phyloP scores from a whole-genome alignment of 2,329 filamentous ascomycete species.

The Cyphellophora europaea region DNA sequence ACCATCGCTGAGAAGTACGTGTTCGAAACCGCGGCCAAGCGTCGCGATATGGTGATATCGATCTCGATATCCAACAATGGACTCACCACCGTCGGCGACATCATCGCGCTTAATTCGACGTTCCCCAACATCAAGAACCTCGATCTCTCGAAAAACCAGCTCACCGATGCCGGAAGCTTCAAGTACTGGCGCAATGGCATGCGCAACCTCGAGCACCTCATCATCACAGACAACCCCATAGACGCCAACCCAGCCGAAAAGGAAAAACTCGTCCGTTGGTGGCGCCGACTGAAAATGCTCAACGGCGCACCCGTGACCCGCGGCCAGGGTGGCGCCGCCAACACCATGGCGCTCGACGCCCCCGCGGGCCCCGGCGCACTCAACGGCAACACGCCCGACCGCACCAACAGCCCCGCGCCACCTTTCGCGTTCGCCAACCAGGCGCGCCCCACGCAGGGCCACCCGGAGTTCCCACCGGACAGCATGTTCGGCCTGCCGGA shows the following conservation, averaged over 20 bases:
- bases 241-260: constrained; percentile 53
- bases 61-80: constrained; percentile 75
- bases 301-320: constrained; percentile 59
- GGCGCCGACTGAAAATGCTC: constrained; percentile 67
- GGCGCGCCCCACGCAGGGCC: constrained; percentile 8
- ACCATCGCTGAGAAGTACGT: constrained; percentile 63
- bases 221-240: constrained; percentile 69
- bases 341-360: constrained; percentile 1
- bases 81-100: constrained; percentile 60
- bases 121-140: constrained; percentile 83
- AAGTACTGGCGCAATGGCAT: constrained; percentile 73
- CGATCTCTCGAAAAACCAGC: constrained; percentile 75
- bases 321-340: constrained; percentile 21
- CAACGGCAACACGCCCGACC: constrained; percentile 52
- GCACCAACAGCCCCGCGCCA: constrained; percentile 51
- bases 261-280: constrained; percentile 67
- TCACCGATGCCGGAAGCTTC: constrained; percentile 59
- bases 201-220: constrained; percentile 66
- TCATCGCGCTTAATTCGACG: constrained; percentile 66
- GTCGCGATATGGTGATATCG: constrained; percentile 69
- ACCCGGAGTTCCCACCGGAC: constrained; percentile 17
- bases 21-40: constrained; percentile 63
- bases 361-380: constrained; percentile 33
- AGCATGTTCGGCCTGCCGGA: constrained; percentile 30
- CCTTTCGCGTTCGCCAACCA: constrained; percentile 55